phyloP scores from a whole-genome alignment of 177 flowering plant species.

The Telopea speciosissima region DNA sequence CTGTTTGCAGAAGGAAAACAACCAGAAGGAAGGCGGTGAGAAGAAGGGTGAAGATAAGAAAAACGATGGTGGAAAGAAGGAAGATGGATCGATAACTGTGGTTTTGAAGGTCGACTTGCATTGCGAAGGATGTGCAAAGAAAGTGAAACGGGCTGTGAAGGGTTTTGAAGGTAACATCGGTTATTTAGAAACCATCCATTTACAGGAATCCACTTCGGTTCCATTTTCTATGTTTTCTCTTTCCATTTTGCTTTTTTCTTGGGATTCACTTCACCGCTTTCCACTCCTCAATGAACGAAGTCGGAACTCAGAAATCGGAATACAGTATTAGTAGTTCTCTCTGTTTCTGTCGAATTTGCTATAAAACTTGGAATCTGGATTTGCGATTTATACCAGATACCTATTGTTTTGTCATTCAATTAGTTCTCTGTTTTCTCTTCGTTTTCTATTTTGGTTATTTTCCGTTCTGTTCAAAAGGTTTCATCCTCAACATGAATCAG shows the following conservation, averaged over 20 bases:
- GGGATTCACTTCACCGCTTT: not conserved
- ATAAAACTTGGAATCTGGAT: not conserved
- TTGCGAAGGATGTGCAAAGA: slow-evolving; percentile 67
- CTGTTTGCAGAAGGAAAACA: not conserved
- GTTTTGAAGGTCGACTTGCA: slow-evolving; percentile 62
- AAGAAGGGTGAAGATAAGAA: slow-evolving; percentile 28
- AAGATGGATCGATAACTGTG: slow-evolving; percentile 16
- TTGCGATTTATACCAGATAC: too few species aligned
- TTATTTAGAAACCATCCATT: too few species aligned
- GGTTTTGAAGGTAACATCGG: slow-evolving; percentile 33
- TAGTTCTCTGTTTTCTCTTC: not conserved
- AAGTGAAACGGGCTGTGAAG: slow-evolving; percentile 28
- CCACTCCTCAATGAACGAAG: too few species aligned
- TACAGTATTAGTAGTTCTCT: too few species aligned
- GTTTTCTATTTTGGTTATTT: too few species aligned
- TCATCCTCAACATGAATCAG: too few species aligned
- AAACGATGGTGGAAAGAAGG: slow-evolving; percentile 21
- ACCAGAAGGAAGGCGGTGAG: slow-evolving; percentile 13
- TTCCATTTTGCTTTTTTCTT: too few species aligned
- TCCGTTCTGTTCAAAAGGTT: not conserved
- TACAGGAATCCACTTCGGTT: not conserved
- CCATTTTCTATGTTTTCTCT: not conserved
- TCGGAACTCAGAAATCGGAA: too few species aligned
- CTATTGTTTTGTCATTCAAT: not conserved
- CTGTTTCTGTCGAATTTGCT: not conserved